Evolutionary conservation across 768 basidiomycete species (phyloP), one percentile per base, ranked within the genome.

Genomic region (Suillus americanus): DNA sequence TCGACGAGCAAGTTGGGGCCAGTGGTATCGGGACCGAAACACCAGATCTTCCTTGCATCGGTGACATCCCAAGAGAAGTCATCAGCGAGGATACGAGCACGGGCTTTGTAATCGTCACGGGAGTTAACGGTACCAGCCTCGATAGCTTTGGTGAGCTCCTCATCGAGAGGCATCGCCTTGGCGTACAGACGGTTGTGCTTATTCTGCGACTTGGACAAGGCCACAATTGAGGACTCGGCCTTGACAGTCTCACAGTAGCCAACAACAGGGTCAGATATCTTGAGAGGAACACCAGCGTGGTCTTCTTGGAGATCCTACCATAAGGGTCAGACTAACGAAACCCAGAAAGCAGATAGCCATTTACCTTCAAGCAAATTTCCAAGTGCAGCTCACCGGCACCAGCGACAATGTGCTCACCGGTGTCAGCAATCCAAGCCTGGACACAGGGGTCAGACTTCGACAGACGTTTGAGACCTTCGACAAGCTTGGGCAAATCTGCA

Each of bases 391-490:
- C 97, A 82, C 97, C 97, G 67, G 97, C 96, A 83, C 97, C 97
- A 68, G 97, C 97, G 67, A 99, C 95, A 70, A 99, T 99, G 82
- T 99, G 97, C 78, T 97, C 95, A 75, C 97, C 97, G 70, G 87
- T 91, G 65, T 97, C 95, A 16, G 79, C 71, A 74, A 97, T 96
- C 90, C 86, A 96, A 61, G 95, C 89, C 80, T 98, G 95, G 67
- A 99, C 97, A 81, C 97, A 99, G 66, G 97, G 97, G 79, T 99
- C 97, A 30, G 97, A 99, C 85, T 99, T 99, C 71, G 97, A 97
- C 63, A 99, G 87, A 85, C 97, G 97, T 84, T 99, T 99, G 72
- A 99, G 92, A 84, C 97, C 97, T 86, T 99, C 97, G 67, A 99
- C 97, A 69, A 99, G 92, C 83, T 99, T 99, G 75, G 97, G 97